A percentile compares a stretch with the other conserved stretches of the same genome.
phyloP scores from a whole-genome alignment of 352 stramenopile species.

The Pythium oligandrum region DNA sequence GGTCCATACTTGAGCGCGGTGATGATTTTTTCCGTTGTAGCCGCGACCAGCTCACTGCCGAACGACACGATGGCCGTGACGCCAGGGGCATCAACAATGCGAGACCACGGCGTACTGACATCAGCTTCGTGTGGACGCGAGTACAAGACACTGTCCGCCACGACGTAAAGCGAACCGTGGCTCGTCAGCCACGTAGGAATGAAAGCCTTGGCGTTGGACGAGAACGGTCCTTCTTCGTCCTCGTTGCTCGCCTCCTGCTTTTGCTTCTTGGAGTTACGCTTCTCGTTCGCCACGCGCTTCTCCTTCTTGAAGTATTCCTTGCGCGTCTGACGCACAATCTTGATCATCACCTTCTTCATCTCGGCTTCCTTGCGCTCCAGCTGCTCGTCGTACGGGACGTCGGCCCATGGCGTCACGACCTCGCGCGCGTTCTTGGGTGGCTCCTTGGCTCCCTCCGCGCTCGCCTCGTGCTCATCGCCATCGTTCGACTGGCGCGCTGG shows the following conservation, averaged over 20 bases:
- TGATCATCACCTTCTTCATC: conserved; percentile 89
- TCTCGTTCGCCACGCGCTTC: conserved; percentile 58
- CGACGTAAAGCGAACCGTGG: conserved; percentile 67
- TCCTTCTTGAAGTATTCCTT: conserved; percentile 88
- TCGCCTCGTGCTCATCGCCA: neutral
- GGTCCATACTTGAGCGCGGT: conserved; percentile 41
- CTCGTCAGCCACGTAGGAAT: conserved; percentile 75
- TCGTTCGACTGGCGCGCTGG: conserved; percentile 9
- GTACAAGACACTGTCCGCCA: conserved; percentile 53
- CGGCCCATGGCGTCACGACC: conserved; percentile 79
- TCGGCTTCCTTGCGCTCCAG: conserved; percentile 80
- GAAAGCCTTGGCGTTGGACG: conserved; percentile 12
- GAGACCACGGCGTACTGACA: conserved; percentile 30
- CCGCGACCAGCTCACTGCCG: conserved; percentile 59
- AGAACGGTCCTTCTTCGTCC: conserved; percentile 2
- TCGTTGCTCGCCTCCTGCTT: conserved; percentile 20
- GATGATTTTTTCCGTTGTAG: conserved; percentile 46
- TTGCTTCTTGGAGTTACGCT: conserved; percentile 62
- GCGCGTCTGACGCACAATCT: conserved; percentile 77
- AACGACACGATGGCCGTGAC: conserved; percentile 73
- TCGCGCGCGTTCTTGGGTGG: conserved; percentile 51
- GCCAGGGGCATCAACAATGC: conserved; percentile 31
- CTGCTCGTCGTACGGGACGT: conserved; percentile 76
- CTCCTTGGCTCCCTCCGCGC: conserved; percentile 5
- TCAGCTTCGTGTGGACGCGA: conserved; percentile 55